A percentile compares a stretch with the other conserved stretches of the same genome.
phyloP scores from a whole-genome alignment of 331 rosid genomes.

The Malus hybrid region DNA sequence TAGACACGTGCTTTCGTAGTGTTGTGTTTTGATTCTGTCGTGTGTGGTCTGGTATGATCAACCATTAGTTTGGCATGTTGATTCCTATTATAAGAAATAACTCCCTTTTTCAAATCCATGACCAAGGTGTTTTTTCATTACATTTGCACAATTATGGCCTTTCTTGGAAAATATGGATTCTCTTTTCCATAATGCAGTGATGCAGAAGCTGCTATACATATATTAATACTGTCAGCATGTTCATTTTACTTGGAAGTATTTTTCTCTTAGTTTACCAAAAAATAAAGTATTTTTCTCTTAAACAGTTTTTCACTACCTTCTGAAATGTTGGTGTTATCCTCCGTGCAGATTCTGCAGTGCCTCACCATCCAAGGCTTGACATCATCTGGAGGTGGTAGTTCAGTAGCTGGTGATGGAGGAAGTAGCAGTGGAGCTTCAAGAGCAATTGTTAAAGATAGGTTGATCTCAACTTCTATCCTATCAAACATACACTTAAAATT shows the following conservation, averaged over 20 bases:
- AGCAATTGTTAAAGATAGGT: slow-evolving; percentile 86
- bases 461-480: neutral
- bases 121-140: neutral
- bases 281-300: neutral
- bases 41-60: neutral
- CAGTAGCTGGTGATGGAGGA: slow-evolving; percentile 66
- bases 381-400: slow-evolving; percentile 69
- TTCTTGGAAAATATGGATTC: neutral
- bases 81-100: neutral
- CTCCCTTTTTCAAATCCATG: neutral
- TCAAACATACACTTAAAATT: neutral
- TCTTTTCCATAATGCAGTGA: neutral
- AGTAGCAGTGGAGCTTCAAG: slow-evolving; percentile 84
- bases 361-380: slow-evolving; percentile 80
- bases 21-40: neutral
- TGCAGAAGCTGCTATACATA: neutral
- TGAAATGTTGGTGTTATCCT: slow-evolving; percentile 19
- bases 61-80: neutral
- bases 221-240: neutral
- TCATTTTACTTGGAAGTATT: neutral
- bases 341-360: slow-evolving; percentile 77
- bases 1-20: too few relatives aligned
- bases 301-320: slow-evolving; percentile 5
- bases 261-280: too few relatives aligned
- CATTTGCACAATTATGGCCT: neutral